These are phyloP conservation scores for Aurantiochytrium sp. DNA, from an alignment of 108 stramenopile species.

Conservation along the genomic window DNA sequence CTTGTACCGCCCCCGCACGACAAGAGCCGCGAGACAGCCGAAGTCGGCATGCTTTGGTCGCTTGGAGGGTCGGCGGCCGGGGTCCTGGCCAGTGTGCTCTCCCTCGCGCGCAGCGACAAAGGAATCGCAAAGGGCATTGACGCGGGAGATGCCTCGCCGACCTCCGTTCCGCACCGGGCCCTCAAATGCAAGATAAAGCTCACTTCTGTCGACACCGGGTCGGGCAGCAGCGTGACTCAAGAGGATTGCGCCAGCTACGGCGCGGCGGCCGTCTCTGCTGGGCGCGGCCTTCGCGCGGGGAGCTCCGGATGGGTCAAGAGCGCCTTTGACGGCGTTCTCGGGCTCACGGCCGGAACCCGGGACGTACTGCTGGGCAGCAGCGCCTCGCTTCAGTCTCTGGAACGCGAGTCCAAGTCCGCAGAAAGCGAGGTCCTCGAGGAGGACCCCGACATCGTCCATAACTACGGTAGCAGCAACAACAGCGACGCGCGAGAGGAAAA, in stretches of 20 bases:
- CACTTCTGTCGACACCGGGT: no score
- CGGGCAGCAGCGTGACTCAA: not conserved
- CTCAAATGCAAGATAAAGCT: no score
- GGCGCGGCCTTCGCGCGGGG: not conserved
- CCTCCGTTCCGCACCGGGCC: no score
- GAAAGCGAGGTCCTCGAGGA: not conserved
- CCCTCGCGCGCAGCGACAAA: not conserved
- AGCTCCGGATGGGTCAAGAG: not conserved
- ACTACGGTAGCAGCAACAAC: not conserved
- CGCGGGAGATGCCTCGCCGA: no score
- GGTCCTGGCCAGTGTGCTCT: not conserved
- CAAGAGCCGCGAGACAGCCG: not conserved
- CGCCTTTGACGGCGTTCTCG: slow-evolving; percentile 23
- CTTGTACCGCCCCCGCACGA: not conserved
- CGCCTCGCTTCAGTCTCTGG: not conserved
- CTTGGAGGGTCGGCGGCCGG: not conserved
- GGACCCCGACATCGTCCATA: not conserved
- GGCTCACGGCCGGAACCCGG: not conserved
- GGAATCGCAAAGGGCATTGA: not conserved
- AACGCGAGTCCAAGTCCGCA: not conserved
- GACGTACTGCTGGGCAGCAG: not conserved
- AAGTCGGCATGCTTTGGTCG: not conserved
- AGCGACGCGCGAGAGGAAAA: not conserved
- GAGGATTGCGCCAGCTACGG: not conserved
- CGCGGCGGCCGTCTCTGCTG: not conserved